These are phyloP conservation scores for Spinacia oleracea DNA, from an alignment of 179 eudicot species.

Conservation along the genomic window DNA sequence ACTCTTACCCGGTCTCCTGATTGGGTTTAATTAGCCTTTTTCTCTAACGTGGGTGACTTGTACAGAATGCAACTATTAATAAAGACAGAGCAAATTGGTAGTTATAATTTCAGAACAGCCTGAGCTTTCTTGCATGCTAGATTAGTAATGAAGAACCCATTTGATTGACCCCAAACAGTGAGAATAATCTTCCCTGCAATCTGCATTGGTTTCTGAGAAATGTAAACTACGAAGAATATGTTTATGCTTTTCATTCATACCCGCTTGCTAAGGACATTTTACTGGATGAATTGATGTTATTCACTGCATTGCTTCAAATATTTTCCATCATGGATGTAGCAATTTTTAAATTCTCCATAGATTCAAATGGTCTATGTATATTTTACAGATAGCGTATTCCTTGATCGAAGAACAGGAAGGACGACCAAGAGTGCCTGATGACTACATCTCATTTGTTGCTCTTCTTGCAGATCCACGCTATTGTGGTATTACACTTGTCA, in stretches of 20 bases:
- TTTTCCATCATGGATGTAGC: background rate
- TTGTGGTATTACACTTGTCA: constrained; percentile 67
- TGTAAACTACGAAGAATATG: background rate
- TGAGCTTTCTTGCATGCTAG: background rate
- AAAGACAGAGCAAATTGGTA: background rate
- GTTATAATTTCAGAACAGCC: background rate
- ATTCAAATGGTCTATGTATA: constrained; percentile 10
- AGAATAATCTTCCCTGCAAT: background rate
- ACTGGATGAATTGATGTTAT: constrained; percentile 3
- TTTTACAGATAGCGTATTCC: constrained; percentile 75
- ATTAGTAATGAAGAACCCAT: background rate
- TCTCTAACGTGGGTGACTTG: background rate
- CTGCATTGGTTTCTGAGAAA: background rate
- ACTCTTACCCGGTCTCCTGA: background rate
- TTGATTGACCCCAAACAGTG: background rate
- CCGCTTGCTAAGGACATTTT: background rate
- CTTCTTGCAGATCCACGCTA: constrained; percentile 93
- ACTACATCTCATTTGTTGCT: constrained; percentile 86
- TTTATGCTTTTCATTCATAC: background rate
- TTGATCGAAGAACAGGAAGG: constrained; percentile 90
- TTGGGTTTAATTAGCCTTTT: background rate
- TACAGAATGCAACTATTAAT: background rate
- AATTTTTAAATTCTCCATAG: background rate
- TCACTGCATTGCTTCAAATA: background rate
- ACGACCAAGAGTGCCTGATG: constrained; percentile 53